These are phyloP conservation scores for Mentha longifolia DNA, from an alignment of 257 asterid species.

Conservation along the genomic window DNA sequence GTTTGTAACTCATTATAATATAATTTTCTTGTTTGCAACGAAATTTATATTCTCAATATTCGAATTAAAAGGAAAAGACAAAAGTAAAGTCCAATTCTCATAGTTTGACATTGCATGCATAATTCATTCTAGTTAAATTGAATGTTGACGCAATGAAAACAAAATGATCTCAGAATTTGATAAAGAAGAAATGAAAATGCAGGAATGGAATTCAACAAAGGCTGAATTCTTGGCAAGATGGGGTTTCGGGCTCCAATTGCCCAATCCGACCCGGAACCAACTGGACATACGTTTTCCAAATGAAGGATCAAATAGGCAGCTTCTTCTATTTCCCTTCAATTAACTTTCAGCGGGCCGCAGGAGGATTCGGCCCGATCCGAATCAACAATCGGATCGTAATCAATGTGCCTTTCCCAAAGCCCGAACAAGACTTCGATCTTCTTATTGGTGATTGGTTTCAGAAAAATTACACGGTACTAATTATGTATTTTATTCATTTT, in stretches of 20 bases:
- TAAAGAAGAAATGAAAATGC: not conserved
- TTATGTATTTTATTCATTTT: not conserved
- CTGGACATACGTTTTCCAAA: constrained; percentile 58
- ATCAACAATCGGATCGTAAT: constrained; percentile 41
- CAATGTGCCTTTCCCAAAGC: constrained; percentile 44
- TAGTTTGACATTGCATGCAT: no score
- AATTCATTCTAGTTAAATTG: no score
- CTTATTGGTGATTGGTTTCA: constrained; percentile 79
- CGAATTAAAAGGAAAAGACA: no score
- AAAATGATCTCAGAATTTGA: no score
- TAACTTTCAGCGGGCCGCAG: constrained; percentile 54
- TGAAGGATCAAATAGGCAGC: constrained; percentile 67
- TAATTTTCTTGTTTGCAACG: no score
- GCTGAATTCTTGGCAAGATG: constrained; percentile 67
- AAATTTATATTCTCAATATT: no score
- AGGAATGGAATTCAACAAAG: constrained; percentile 71
- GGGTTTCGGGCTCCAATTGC: constrained; percentile 63
- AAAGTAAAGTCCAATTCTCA: no score
- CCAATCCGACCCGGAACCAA: constrained; percentile 51
- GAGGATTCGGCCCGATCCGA: constrained; percentile 61
- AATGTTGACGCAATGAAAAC: no score
- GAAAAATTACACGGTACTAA: constrained; percentile 50
- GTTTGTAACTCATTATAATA: no score
- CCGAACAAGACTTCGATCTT: constrained; percentile 53
- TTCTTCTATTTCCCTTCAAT: constrained; percentile 56